Percentiles rank a stretch among this genome's conserved stretches.
Conservation (phyloP, 2,329 filamentous ascomycete species). For the Berkeleyomyces rouxiae region DNA sequence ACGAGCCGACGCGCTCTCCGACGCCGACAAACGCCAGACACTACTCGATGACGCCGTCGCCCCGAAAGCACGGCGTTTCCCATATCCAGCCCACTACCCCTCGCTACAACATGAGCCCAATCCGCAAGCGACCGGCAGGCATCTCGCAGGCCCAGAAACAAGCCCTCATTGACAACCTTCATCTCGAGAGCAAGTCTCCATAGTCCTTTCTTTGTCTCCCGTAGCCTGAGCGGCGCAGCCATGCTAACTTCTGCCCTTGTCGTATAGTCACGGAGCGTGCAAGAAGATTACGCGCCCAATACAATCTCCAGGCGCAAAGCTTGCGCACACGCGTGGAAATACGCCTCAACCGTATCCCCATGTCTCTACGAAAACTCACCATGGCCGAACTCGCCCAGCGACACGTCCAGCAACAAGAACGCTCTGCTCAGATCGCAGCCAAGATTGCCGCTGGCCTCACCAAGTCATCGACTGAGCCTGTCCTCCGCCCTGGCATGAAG, state of each 20-base stretch:
- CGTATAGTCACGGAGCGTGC: slow-evolving; percentile 65
- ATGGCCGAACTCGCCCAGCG: slow-evolving; percentile 61
- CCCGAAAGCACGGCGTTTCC: slow-evolving; percentile 18
- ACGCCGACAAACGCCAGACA: slow-evolving; percentile 25
- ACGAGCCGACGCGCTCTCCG: slow-evolving; percentile 4
- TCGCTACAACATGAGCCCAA: slow-evolving; percentile 35
- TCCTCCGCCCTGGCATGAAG: slow-evolving; percentile 15
- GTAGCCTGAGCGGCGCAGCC: not conserved
- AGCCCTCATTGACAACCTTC: slow-evolving; percentile 72
- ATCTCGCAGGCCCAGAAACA: slow-evolving; percentile 64
- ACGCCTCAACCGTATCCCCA: slow-evolving; percentile 81
- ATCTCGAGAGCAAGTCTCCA: slow-evolving; percentile 57
- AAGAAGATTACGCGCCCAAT: slow-evolving; percentile 74
- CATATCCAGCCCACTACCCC: slow-evolving; percentile 22
- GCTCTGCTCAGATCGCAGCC: slow-evolving; percentile 13
- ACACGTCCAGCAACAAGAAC: slow-evolving; percentile 29
- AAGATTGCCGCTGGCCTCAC: slow-evolving; percentile 17
- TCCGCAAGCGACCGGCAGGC: slow-evolving; percentile 42
- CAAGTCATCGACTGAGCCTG: slow-evolving; percentile 20
- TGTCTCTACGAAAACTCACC: slow-evolving; percentile 57
- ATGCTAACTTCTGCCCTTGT: not conserved
- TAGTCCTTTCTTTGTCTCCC: not conserved
- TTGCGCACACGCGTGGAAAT: slow-evolving; percentile 77
- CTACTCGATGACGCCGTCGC: slow-evolving; percentile 19
- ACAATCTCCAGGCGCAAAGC: slow-evolving; percentile 72